These are phyloP conservation scores for Diospyros kaki DNA, from an alignment of 148 eudicot genomes.

Conservation along the genomic window DNA sequence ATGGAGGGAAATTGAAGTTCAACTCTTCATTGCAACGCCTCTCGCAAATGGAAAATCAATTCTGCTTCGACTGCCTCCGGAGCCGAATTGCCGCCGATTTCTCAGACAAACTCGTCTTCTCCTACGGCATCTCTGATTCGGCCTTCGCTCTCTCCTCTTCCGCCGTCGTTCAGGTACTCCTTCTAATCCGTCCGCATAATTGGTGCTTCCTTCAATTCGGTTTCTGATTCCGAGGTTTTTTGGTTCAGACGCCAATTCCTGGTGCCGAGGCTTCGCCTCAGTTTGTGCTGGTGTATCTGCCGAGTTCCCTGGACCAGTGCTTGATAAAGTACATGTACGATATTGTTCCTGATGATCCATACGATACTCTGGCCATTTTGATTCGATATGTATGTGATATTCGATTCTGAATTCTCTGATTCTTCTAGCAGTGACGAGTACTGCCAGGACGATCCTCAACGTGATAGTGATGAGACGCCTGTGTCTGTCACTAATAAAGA, in stretches of 20 bases:
- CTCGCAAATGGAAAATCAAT: slow-evolving; percentile 25
- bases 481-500: slow-evolving; percentile 8
- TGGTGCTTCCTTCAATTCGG: neutral
- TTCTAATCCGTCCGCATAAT: too few relatives aligned
- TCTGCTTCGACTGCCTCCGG: slow-evolving; percentile 61
- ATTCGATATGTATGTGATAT: neutral
- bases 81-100: slow-evolving; percentile 57
- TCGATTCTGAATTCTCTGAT: slow-evolving; percentile 12
- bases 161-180: slow-evolving; percentile 59
- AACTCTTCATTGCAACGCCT: neutral
- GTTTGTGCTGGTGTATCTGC: slow-evolving; percentile 47
- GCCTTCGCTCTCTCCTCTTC: slow-evolving; percentile 51
- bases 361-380: neutral
- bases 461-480: slow-evolving; percentile 10
- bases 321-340: slow-evolving; percentile 57
- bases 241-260: slow-evolving; percentile 35
- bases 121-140: slow-evolving; percentile 49
- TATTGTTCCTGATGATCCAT: neutral
- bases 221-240: neutral
- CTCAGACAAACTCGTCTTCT: slow-evolving; percentile 46
- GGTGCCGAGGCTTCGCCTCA: slow-evolving; percentile 37
- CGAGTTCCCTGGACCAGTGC: slow-evolving; percentile 34
- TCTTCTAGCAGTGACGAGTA: slow-evolving; percentile 44
- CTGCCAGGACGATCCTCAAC: slow-evolving; percentile 30
- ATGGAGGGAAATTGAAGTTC: neutral